Evolutionary conservation across 768 basidiomycete genomes (phyloP), one percentile per base, ranked within the genome.

Genomic region (Tephrocybe sp.): DNA sequence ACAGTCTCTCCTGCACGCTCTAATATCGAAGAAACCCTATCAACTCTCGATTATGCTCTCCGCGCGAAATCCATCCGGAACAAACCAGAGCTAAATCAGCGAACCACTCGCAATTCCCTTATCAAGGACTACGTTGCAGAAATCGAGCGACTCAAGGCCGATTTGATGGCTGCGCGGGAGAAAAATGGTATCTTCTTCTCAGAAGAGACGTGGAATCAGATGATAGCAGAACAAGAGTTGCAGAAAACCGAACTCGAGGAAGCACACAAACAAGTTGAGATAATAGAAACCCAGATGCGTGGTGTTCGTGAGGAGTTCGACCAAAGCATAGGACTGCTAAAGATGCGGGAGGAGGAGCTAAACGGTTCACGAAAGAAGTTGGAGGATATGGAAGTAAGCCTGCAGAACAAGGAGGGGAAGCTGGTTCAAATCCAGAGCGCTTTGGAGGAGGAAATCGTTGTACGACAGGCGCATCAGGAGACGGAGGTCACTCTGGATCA

Each of bases 181-280:
- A 96, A 96, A 77, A 94, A 96, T 60, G 97, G 97, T 7, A 91
- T 98, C 32, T 97, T 87, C 67, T 87, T 98, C 66, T 87, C 92
- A 0, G 84, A 91, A 59, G 94, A 98, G 59, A 85, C 83, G 2
- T 98, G 93, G 93, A 81, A 78, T 41, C 85, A 95, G 64, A 78
- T 96, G 70, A 81, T 69, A 7, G 72, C 75, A 2, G 91, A 92
- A 62, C 85, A 92, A 53, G 89, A 92, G 59, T 71, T 88, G 34
- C 76, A 78, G 42, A 80, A 84, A 61, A 88, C 88, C 6, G 87
- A 90, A 60, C 75, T 89, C 48, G 82, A 86, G 39, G 94, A 98
- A 62, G 84, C 91, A 10, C 85, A 81, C 66, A 87, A 85, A 60
- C 85, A 89, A 60, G 84, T 89, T 5, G 86, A 87, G 60, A 84